A percentile compares a stretch with the other conserved stretches of the same genome.
Conservation (phyloP, 306 rosid species). For the Morella rubra region DNA sequence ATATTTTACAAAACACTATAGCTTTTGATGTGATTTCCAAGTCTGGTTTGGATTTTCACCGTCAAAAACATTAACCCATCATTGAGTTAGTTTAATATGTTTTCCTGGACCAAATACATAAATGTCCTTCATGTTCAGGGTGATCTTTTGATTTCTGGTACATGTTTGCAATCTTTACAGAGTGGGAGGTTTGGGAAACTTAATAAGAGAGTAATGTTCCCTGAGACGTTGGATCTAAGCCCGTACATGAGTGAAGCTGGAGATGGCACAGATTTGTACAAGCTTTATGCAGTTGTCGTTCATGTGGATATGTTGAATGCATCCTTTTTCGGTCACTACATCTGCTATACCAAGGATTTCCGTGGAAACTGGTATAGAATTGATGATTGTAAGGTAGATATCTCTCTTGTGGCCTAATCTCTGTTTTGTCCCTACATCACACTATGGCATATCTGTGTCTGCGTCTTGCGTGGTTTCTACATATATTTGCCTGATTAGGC, state of each 20-base stretch:
- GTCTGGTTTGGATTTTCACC: conserved; percentile 12
- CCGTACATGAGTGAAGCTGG: conserved; percentile 86
- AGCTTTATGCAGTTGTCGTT: conserved; percentile 88
- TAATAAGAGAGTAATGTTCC: conserved; percentile 88
- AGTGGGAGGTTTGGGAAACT: conserved; percentile 96
- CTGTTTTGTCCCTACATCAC: neutral
- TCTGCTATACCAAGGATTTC: conserved; percentile 87
- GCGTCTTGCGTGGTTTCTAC: neutral
- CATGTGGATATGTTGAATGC: conserved; percentile 97
- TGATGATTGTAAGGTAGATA: conserved; percentile 81
- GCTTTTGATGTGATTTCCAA: neutral
- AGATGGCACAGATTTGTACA: conserved; percentile 67
- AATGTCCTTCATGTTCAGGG: conserved; percentile 9
- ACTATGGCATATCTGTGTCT: neutral
- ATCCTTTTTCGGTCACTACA: conserved; percentile 92
- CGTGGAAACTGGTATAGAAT: conserved; percentile 74
- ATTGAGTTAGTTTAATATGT: conserved; percentile 6
- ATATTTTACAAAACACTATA: conserved; percentile 17
- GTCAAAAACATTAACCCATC: neutral
- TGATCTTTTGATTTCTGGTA: neutral
- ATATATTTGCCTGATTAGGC: neutral
- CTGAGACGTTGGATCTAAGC: conserved; percentile 77
- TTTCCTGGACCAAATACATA: neutral
- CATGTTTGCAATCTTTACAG: conserved; percentile 46
- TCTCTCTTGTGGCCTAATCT: neutral